These are phyloP conservation scores for Leccinellum albellum DNA, from an alignment of 768 basidiomycete genomes.

Conservation along the genomic window DNA sequence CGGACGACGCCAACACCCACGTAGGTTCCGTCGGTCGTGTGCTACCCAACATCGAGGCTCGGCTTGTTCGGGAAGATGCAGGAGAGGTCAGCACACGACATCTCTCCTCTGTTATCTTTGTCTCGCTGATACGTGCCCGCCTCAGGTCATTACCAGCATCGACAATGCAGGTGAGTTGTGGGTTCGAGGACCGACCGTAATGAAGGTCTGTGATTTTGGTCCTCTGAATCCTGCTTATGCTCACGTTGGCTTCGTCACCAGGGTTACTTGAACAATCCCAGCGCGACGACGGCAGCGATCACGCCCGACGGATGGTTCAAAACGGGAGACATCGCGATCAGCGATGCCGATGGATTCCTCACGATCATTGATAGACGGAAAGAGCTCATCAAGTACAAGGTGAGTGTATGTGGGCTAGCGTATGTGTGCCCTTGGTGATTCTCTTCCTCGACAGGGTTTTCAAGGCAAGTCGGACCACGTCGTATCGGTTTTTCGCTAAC, in stretches of 20 bases:
- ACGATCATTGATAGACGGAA: slow-evolving; percentile 72
- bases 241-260: slow-evolving; percentile 17
- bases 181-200: slow-evolving; percentile 72
- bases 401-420: background rate
- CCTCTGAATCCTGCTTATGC: background rate
- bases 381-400: slow-evolving; percentile 77
- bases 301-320: slow-evolving; percentile 80
- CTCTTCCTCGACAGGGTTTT: slow-evolving; percentile 48
- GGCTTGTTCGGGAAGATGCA: slow-evolving; percentile 63
- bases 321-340: slow-evolving; percentile 77
- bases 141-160: slow-evolving; percentile 26
- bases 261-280: slow-evolving; percentile 74
- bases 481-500: background rate
- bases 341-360: slow-evolving; percentile 69
- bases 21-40: slow-evolving; percentile 66
- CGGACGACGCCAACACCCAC: slow-evolving; percentile 41
- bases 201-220: slow-evolving; percentile 54
- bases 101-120: too few species aligned
- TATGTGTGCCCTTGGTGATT: background rate
- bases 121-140: background rate
- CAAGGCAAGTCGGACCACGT: slow-evolving; percentile 47
- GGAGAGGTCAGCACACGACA: slow-evolving; percentile 33
- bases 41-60: slow-evolving; percentile 72
- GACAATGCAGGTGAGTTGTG: slow-evolving; percentile 72
- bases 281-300: slow-evolving; percentile 66